Evolutionary conservation across 1,139 yeast species (phyloP).

Genomic region (Saccharomyces pastorianus): DNA sequence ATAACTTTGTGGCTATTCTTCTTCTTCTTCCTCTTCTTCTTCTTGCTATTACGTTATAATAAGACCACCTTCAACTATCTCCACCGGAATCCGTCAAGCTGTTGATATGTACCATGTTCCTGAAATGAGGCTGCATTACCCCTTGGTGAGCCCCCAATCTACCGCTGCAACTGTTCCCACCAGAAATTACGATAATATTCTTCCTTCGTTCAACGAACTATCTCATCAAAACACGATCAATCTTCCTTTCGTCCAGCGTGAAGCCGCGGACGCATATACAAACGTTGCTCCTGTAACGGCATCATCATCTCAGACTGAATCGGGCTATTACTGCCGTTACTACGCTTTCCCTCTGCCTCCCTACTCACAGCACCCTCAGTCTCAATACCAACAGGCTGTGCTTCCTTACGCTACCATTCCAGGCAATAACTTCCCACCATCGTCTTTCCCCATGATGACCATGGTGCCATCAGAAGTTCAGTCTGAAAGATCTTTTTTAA

Average conservation of each 20-base stretch:
- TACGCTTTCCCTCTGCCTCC: not conserved
- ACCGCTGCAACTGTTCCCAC: not conserved
- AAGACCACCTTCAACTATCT: not conserved
- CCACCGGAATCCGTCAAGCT: not conserved
- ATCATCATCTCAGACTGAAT: not conserved
- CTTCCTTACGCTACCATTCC: not conserved
- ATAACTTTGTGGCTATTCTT: not conserved
- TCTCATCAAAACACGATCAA: not conserved
- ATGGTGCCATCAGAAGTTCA: not conserved
- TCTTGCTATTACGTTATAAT: not conserved
- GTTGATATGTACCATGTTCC: not conserved
- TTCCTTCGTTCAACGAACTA: not conserved
- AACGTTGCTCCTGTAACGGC: not conserved
- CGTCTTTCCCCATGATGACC: not conserved
- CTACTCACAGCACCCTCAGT: not conserved
- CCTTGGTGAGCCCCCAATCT: not conserved
- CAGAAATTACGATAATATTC: not conserved
- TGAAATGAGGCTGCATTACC: not conserved
- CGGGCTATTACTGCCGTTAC: not conserved
- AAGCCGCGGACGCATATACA: not conserved
- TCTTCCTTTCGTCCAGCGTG: not conserved
- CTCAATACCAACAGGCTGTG: not conserved
- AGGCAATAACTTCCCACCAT: not conserved
- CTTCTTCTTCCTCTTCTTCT: not conserved
- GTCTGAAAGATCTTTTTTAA: not conserved